phyloP scores from a whole-genome alignment of 2,329 filamentous ascomycete species.

The Colletotrichum sansevieriae region DNA sequence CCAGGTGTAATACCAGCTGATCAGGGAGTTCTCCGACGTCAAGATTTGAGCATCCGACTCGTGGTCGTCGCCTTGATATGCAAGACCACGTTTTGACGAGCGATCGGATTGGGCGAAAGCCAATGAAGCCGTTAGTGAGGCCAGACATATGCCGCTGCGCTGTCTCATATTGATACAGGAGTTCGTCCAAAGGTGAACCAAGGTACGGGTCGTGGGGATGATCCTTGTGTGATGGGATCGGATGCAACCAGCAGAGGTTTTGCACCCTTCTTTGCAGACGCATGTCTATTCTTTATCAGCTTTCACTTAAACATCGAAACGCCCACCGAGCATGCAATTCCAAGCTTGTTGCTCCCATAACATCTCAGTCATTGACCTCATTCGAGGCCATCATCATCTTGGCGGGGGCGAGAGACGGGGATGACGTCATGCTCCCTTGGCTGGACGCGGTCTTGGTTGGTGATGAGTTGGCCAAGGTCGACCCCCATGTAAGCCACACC shows the following conservation, averaged over 20 bases:
- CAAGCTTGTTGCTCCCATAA: not conserved
- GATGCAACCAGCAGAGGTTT: constrained; percentile 21
- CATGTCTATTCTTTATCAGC: not conserved
- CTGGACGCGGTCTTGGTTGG: constrained; percentile 19
- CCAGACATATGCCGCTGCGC: constrained; percentile 7
- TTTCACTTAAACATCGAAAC: not conserved
- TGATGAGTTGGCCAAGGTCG: constrained; percentile 31
- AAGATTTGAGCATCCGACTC: constrained; percentile 51
- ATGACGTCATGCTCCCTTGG: constrained; percentile 34
- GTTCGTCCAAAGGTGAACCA: not conserved
- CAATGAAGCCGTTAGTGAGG: constrained; percentile 9
- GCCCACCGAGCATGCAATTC: not conserved
- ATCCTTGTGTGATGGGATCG: constrained; percentile 36
- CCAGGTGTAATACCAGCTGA: constrained; percentile 60
- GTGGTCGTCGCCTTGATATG: constrained; percentile 38
- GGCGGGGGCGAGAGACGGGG: not conserved
- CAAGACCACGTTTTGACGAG: constrained; percentile 36
- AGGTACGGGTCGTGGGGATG: constrained; percentile 9
- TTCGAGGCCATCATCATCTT: constrained; percentile 27
- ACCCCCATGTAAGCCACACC: constrained; percentile 34
- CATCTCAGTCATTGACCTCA: constrained; percentile 34
- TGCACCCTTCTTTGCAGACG: not conserved
- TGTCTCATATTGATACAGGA: constrained; percentile 15
- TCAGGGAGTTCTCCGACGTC: constrained; percentile 52
- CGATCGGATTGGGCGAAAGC: constrained; percentile 27